Percentiles rank a stretch among this genome's conserved stretches.
phyloP scores from a whole-genome alignment of 1,284 basidiomycete species.

The Hypsizygus ulmarius region DNA sequence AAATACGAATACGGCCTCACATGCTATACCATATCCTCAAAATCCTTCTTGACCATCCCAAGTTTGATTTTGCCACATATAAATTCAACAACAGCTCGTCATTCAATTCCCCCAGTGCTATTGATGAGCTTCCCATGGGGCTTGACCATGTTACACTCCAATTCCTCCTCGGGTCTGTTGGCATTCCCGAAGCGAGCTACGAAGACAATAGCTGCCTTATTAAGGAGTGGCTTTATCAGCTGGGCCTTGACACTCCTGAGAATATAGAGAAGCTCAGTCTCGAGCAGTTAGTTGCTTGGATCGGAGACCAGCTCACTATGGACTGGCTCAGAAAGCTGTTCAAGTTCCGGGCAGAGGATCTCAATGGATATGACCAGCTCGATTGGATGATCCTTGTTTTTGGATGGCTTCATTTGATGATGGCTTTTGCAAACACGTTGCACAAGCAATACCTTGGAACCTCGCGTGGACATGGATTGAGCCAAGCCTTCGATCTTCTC shows the following conservation, averaged over 20 bases:
- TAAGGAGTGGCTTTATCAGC: conserved; percentile 27
- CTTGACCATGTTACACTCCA: conserved; percentile 24
- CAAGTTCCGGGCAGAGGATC: conserved; percentile 29
- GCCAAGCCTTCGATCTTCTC: conserved; percentile 26
- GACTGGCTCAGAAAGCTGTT: conserved; percentile 27
- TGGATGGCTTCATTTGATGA: too few species aligned
- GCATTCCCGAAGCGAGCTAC: conserved; percentile 37
- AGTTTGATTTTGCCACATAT: conserved; percentile 26
- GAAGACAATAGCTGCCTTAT: conserved; percentile 30
- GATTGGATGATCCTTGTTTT: conserved; percentile 27
- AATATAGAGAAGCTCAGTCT: conserved; percentile 18
- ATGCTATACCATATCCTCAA: conserved; percentile 22
- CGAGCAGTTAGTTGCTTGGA: conserved; percentile 25
- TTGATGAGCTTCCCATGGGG: conserved; percentile 26
- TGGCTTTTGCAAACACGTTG: conserved; percentile 30
- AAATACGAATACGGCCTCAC: conserved; percentile 16
- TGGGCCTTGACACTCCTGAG: conserved; percentile 18
- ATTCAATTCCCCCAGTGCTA: conserved; percentile 25
- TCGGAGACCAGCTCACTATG: conserved; percentile 35
- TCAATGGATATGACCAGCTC: conserved; percentile 32
- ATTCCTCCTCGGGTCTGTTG: conserved; percentile 31
- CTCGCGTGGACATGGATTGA: conserved; percentile 23
- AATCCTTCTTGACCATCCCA: conserved; percentile 25
- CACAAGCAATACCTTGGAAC: conserved; percentile 33
- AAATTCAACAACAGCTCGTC: conserved; percentile 7